phyloP scores from a whole-genome alignment of 2,329 filamentous ascomycete genomes.

The Calonectria ilicicola region DNA sequence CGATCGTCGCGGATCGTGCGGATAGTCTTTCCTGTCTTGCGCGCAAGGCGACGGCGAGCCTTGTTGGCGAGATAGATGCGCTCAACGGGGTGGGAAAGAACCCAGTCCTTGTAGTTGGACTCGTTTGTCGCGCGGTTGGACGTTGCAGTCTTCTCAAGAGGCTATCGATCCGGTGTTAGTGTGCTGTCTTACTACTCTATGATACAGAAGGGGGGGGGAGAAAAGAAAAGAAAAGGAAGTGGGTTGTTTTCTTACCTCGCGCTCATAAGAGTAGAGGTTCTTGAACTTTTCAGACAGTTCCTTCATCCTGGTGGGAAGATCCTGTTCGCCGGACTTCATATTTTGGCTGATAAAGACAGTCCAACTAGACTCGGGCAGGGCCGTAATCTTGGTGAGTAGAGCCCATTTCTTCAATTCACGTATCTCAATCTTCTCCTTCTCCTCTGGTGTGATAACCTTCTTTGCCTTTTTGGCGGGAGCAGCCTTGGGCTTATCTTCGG shows the following conservation, averaged over 20 bases:
- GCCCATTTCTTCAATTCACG: constrained; percentile 54
- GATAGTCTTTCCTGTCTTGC: constrained; percentile 44
- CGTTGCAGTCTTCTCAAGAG: constrained; percentile 46
- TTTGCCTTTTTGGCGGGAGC: constrained; percentile 43
- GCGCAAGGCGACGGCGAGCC: constrained; percentile 57
- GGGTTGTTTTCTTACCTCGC: constrained; percentile 54
- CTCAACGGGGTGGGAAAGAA: constrained; percentile 55
- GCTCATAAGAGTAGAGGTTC: constrained; percentile 53
- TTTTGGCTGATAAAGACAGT: constrained; percentile 52
- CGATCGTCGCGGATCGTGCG: constrained; percentile 60
- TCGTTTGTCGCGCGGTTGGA: constrained; percentile 58
- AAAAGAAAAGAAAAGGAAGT: not conserved
- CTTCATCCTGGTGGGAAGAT: constrained; percentile 39
- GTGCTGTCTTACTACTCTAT: not conserved
- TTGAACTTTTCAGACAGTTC: constrained; percentile 51
- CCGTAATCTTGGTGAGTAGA: constrained; percentile 54
- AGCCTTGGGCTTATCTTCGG: constrained; percentile 43
- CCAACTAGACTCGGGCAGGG: constrained; percentile 51
- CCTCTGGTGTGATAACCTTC: constrained; percentile 53
- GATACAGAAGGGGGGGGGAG: not conserved
- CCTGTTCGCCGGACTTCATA: constrained; percentile 21
- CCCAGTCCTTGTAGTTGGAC: constrained; percentile 58
- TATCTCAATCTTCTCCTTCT: constrained; percentile 43
- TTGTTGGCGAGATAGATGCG: constrained; percentile 60
- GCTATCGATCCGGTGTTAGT: not conserved